Evolutionary conservation across 192 early-diverging fungal species (phyloP), one percentile per base, ranked within the genome.

Genomic region (Coemansia sp.): DNA sequence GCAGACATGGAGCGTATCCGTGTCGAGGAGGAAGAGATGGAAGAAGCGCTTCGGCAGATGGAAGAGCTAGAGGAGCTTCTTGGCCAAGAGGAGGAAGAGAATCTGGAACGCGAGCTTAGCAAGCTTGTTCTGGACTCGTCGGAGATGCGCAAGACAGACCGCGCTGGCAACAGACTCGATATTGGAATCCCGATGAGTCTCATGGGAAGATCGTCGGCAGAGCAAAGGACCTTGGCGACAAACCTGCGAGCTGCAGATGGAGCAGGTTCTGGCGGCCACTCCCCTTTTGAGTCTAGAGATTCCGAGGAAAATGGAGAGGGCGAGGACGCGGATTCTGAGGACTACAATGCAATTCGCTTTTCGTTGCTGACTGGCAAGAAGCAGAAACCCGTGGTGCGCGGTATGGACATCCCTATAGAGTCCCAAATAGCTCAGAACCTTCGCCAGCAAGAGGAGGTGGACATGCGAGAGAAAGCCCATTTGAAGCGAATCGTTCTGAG

Each of bases 401-500:
- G 69, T 6, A 71, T 85, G 16, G 61, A 70, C 53, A 82, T 85
- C 26, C 84, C 84, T 7, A 26, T 76, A 11, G 73, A 93, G 77
- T 95, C 91, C 65, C 79, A 85, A 18, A 89, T 99, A 70, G 98
- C 92, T 0, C 79, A 89, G 57, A 93, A 85, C 62, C 91, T 95
- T 9, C 82, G 90, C 15, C 87, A 85, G 43, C 94, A 96, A 69
- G 92, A 94, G 71, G 92, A 95, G 77, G 90, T 91, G 16, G 92
- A 93, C 26, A 86, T 92, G 56, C 91, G 92, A 61, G 96, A 98
- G 75, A 91, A 93, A 64, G 87, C 87, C 61, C 91, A 94, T 48
- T 83, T 99, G 72, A 99, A 99, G 77, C 83, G 90, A 67, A 76
- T 98, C 38, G 98, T 99, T 10, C 84, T 99, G 26, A 91, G 87